Evolutionary conservation across 164 flowering plant genomes (phyloP).

Genomic region (Magnolia officinalis): DNA sequence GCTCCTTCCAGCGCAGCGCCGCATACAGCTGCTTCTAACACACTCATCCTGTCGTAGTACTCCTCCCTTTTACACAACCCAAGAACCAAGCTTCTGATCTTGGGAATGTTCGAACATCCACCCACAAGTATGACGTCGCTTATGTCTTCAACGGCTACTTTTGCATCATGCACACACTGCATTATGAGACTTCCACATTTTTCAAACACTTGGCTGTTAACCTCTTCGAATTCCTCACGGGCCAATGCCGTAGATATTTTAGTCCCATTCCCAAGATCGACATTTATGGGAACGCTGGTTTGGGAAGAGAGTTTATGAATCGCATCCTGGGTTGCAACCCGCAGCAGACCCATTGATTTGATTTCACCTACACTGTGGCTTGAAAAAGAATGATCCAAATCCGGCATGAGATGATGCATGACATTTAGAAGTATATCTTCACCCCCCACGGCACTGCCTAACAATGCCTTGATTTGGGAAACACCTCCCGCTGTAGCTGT

Average conservation of each 20-base stretch:
- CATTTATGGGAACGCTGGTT: slow-evolving; percentile 44
- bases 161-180: slow-evolving; percentile 71
- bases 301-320: slow-evolving; percentile 67
- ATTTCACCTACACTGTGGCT: slow-evolving; percentile 57
- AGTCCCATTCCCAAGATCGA: slow-evolving; percentile 60
- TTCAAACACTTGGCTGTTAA: slow-evolving; percentile 54
- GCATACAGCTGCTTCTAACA: slow-evolving; percentile 74
- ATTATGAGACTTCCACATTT: slow-evolving; percentile 52
- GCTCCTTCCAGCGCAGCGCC: slow-evolving; percentile 97
- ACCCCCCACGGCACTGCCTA: slow-evolving; percentile 76
- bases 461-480: slow-evolving; percentile 76
- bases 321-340: slow-evolving; percentile 80
- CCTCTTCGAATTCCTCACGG: slow-evolving; percentile 62
- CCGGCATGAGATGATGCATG: slow-evolving; percentile 64
- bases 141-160: slow-evolving; percentile 47
- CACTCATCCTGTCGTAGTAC: slow-evolving; percentile 54
- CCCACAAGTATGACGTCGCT: slow-evolving; percentile 83
- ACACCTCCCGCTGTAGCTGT: slow-evolving; percentile 91
- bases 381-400: slow-evolving; percentile 40
- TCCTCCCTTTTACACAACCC: slow-evolving; percentile 41
- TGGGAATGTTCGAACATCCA: slow-evolving; percentile 86
- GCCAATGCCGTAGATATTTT: slow-evolving; percentile 41
- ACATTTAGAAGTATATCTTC: slow-evolving; percentile 78
- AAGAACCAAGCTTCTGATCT: slow-evolving; percentile 44
- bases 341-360: slow-evolving; percentile 54